Evolutionary conservation across 768 basidiomycete genomes (phyloP).

Genomic region (Heimioporus sp.): DNA sequence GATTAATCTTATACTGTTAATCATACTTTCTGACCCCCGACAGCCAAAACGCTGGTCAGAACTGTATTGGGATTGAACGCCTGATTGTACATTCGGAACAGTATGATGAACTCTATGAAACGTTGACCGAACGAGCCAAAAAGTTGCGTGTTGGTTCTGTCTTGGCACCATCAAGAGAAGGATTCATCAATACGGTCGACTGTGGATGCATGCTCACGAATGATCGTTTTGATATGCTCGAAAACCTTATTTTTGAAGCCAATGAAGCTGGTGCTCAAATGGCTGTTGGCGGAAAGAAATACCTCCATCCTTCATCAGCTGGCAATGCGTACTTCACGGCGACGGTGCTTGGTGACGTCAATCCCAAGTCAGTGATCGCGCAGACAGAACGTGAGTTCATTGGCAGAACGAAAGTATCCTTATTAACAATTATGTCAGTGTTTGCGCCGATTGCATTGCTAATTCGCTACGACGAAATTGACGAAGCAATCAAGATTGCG

Average conservation of each 20-base stretch:
- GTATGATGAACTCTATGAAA: conserved; percentile 70
- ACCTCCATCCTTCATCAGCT: conserved; percentile 62
- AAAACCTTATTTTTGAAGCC: conserved; percentile 69
- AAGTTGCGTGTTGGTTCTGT: conserved; percentile 80
- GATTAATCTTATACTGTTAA: neutral
- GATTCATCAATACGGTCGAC: conserved; percentile 73
- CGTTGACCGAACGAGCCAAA: conserved; percentile 59
- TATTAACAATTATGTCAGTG: conserved; percentile 46
- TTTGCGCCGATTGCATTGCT: conserved; percentile 92
- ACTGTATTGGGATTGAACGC: conserved; percentile 96
- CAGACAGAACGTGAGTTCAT: conserved; percentile 61
- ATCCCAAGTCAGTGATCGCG: conserved; percentile 70
- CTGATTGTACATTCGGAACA: conserved; percentile 80
- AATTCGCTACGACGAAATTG: conserved; percentile 78
- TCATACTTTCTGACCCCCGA: neutral
- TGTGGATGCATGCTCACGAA: conserved; percentile 84
- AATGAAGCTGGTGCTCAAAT: conserved; percentile 62
- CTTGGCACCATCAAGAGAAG: conserved; percentile 61
- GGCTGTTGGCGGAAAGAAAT: conserved; percentile 63
- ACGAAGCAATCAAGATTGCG: conserved; percentile 85
- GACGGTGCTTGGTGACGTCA: conserved; percentile 82
- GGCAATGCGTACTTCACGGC: conserved; percentile 83
- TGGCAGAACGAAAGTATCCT: neutral
- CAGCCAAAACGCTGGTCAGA: conserved; percentile 93
- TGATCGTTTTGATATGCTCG: conserved; percentile 67